Evolutionary conservation across 371 early-diverging fungal species (phyloP), one percentile per base, ranked within the genome.

Genomic region (Umbelopsis sp.): DNA sequence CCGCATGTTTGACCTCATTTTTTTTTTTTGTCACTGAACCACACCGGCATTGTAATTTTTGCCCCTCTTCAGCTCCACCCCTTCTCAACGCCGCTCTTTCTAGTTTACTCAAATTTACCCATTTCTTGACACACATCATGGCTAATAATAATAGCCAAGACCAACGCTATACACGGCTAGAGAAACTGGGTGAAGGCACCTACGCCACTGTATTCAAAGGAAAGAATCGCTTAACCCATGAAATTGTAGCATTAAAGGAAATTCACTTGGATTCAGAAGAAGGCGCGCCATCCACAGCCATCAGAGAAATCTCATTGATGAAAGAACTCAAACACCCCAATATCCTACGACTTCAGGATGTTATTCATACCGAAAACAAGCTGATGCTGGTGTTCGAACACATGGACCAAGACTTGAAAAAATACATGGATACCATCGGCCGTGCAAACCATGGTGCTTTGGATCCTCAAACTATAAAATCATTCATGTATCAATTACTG

Each of bases 161-260:
- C 48, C 73, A 86, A 68, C 80, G 87, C 63, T 97, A 94, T 80
- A 79, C 89, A 68, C 90, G 92, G 63, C 80, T 92, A 50, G 96
- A 97, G 76, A 96, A 97, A 81, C 88, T 99, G 65, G 99, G 99
- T 50, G 99, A 98, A 86, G 99, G 99, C 44, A 99, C 99, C 32
- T 99, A 99, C 76, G 99, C 99, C n/a, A 96, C 94, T 8, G 99
- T 99, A n/a, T 99, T 92, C 88, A 99, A 98, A 86, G 99, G 98
- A 71, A 88, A 92, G 81, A 92, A 91, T 73, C 88, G 90, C 72
- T 77, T 88, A 16, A 94, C 93, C 44, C 93, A 93, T 45, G 96
- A 95, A 69, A 89, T 96, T 29, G 98, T 99, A 6, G 99, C 99
- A 2, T 83, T 99, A 44, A 99, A 99, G 81, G 96, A 99, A 80